Evolutionary conservation across 2,329 filamentous ascomycete genomes (phyloP).

Genomic region (Diplodia scrobiculata): DNA sequence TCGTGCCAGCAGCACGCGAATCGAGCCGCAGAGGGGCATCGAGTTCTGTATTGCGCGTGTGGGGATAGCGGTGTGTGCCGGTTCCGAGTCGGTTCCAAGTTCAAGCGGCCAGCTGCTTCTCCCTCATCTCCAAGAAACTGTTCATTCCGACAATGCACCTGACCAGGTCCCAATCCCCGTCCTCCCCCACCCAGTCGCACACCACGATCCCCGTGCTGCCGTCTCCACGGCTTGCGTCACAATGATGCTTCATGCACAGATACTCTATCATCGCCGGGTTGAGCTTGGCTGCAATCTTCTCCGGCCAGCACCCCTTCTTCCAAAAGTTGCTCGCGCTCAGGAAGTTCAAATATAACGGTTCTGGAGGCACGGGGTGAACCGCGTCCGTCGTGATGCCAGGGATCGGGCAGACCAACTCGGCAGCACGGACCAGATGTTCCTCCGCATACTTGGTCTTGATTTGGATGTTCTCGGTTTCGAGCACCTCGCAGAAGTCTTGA

Average conservation of each 20-base stretch:
- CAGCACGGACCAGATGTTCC: constrained; percentile 74
- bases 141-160: constrained; percentile 92
- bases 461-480: constrained; percentile 71
- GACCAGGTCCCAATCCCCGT: constrained; percentile 88
- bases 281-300: constrained; percentile 81
- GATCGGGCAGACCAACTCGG: constrained; percentile 41
- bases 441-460: constrained; percentile 76
- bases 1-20: background rate
- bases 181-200: constrained; percentile 86
- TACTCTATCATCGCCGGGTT: constrained; percentile 73
- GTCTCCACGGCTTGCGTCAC: constrained; percentile 56
- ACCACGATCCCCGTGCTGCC: constrained; percentile 85
- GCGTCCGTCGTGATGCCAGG: constrained; percentile 47
- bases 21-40: background rate
- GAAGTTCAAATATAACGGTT: constrained; percentile 86
- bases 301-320: constrained; percentile 88
- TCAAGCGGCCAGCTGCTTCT: constrained; percentile 3
- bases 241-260: constrained; percentile 56
- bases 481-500: constrained; percentile 92
- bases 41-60: background rate
- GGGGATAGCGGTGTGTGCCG: background rate
- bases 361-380: constrained; percentile 48
- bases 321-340: constrained; percentile 92
- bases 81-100: background rate
- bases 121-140: constrained; percentile 29